Evolutionary conservation across 2,329 filamentous ascomycete genomes (phyloP).

Genomic region (Trichophyton rubrum): DNA sequence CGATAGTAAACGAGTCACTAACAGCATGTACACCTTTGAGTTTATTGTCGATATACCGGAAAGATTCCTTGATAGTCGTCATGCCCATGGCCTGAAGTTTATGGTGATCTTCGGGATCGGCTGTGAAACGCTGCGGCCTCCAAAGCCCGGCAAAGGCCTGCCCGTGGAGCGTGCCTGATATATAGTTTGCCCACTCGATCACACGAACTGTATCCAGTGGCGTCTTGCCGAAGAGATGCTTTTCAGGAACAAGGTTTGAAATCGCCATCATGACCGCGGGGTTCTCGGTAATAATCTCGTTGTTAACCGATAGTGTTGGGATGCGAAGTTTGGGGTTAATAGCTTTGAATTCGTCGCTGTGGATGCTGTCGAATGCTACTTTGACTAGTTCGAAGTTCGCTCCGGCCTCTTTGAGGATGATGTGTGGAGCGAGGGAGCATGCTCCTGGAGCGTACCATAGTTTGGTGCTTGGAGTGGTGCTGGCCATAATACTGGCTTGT

Average conservation of each 20-base stretch:
- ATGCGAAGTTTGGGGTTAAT: conserved; percentile 26
- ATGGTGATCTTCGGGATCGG: conserved; percentile 13
- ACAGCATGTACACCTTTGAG: conserved; percentile 16
- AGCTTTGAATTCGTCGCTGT: conserved; percentile 12
- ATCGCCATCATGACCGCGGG: conserved; percentile 24
- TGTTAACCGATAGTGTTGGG: conserved; percentile 21
- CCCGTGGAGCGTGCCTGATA: conserved; percentile 24
- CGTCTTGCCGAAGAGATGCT: conserved; percentile 20
- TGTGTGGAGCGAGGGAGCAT: conserved; percentile 24
- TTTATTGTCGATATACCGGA: conserved; percentile 18
- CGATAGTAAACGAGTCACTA: conserved; percentile 19
- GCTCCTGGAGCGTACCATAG: conserved; percentile 20
- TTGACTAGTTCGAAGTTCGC: conserved; percentile 13
- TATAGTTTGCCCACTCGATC: conserved; percentile 28
- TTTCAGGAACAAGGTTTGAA: conserved; percentile 20
- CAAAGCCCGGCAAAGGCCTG: conserved; percentile 19
- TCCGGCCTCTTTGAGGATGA: conserved; percentile 20
- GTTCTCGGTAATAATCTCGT: conserved; percentile 23
- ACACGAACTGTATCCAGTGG: conserved; percentile 20
- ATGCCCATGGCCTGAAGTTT: conserved; percentile 16
- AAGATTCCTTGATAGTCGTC: conserved; percentile 17
- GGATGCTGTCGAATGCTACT: conserved; percentile 11
- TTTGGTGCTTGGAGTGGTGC: neutral
- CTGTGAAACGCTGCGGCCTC: conserved; percentile 18
- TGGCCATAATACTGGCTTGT: conserved; percentile 8